Conservation (phyloP, 371 early-diverging fungal genomes). For the Actinomortierella wolfii region DNA sequence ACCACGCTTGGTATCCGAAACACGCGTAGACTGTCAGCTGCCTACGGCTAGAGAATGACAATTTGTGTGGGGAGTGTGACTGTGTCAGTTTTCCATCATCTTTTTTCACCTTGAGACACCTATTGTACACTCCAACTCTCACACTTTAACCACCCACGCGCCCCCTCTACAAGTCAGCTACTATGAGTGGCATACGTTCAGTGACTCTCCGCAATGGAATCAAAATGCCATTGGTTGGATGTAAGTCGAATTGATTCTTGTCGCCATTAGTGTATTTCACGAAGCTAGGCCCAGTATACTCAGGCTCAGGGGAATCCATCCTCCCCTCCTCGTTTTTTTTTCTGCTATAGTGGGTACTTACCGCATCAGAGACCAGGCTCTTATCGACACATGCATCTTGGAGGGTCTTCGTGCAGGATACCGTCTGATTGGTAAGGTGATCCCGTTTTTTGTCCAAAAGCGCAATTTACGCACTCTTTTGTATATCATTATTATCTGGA, state of each 20-base stretch:
- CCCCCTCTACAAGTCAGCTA: not conserved
- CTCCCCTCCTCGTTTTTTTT: not conserved
- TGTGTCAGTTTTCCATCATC: no score
- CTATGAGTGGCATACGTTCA: no score
- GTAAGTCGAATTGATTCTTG: no score
- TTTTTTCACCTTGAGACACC: no score
- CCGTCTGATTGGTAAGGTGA: constrained; percentile 67
- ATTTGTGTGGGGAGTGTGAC: no score
- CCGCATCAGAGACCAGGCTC: constrained; percentile 59
- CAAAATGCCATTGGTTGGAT: constrained; percentile 56
- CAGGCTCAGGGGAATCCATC: constrained; percentile 1
- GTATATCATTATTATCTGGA: not conserved
- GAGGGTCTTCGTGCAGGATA: constrained; percentile 70
- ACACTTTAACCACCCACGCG: no score
- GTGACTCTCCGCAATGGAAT: constrained; percentile 55
- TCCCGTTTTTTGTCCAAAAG: not conserved
- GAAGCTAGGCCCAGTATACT: no score
- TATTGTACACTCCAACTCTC: no score
- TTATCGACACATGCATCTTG: constrained; percentile 51
- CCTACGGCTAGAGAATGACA: no score
- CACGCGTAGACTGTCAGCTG: no score
- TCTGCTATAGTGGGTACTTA: constrained; percentile 71
- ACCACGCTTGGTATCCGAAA: no score
- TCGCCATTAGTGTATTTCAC: no score
- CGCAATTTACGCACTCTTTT: not conserved